Evolutionary conservation across 2,329 filamentous ascomycete genomes (phyloP), one percentile per base, ranked within the genome.

Genomic region (Trichophyton verrucosum): DNA sequence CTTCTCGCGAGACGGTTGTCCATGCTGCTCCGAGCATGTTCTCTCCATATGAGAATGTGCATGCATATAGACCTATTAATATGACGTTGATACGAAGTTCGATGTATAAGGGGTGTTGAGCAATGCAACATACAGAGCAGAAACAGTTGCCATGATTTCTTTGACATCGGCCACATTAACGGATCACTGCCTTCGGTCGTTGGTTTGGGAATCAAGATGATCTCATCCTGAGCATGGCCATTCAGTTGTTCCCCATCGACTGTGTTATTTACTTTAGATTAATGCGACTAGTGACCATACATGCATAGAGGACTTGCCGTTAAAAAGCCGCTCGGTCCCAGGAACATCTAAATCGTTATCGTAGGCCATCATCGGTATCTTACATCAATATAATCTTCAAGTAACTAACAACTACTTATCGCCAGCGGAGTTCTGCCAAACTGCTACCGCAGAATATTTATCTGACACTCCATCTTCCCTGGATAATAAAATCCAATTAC

Each of bases 81-180:
- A 8, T 6, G 1, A 30, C 6, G 27, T 30, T 30, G 5, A 30
- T 30, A 30, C 7, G 6, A 30, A 30, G 27, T 30, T 30, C 27
- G 27, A 7, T 7, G 27, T 30, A 30, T 30, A 7, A 30, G 6
- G 27, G 27, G 27, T 30, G 27, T 30, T 30, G 27, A 30, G 27
- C 27, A 30, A 30, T 30, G 27, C 27, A 30, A 30, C 46, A 13
- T 56, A 56, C 51, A 33, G 22, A 57, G 56, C 7, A 38, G 22
- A 44, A 58, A 58, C 56, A 58, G 30, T n/a, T 56, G 51, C 33
- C 61, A 55, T 44, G 38, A 58, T 38, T 67, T 67, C 33, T 61
- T 60, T 30, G 53, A 24, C 8, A 11, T 38, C n/a, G 66, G 67
- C 71, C 71, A 73, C 55, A 71, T 73, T 11, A 73, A 63, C 7